Percentiles rank a stretch among this genome's conserved stretches.
Conservation (phyloP, 441 rosid genomes). For the Euphorbia corollata region DNA sequence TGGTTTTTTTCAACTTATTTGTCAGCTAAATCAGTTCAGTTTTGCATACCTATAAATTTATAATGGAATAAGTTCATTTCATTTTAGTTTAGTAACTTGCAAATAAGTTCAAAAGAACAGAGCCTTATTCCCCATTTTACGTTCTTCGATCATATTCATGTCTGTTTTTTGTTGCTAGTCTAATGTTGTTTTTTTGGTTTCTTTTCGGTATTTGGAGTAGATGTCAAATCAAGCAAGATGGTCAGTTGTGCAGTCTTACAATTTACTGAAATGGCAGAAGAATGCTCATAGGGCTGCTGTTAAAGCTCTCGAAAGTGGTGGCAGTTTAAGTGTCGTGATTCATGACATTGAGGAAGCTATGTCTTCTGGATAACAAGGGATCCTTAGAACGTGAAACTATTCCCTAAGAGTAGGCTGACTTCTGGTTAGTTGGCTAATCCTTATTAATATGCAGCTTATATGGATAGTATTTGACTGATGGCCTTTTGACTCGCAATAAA, state of each 20-base stretch:
- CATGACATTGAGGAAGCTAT: slow-evolving; percentile 73
- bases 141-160: not conserved
- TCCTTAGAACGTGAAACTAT: not conserved
- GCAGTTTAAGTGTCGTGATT: slow-evolving; percentile 64
- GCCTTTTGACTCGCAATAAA: too few relatives aligned
- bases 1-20: too few relatives aligned
- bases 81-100: too few relatives aligned
- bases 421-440: not conserved
- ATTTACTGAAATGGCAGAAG: slow-evolving; percentile 83
- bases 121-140: slow-evolving; percentile 2
- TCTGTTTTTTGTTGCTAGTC: not conserved
- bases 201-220: slow-evolving; percentile 24
- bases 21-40: too few relatives aligned
- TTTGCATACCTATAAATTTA: too few relatives aligned
- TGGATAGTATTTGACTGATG: not conserved
- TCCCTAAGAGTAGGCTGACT: not conserved
- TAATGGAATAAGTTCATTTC: too few relatives aligned
- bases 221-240: slow-evolving; percentile 96
- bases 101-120: too few relatives aligned
- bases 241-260: slow-evolving; percentile 78
- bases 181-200: too few relatives aligned
- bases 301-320: slow-evolving; percentile 72
- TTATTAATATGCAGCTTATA: not conserved
- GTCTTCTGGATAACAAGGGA: slow-evolving; percentile 24
- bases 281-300: slow-evolving; percentile 69